These are phyloP conservation scores for Lactarius quietus DNA, from an alignment of 768 basidiomycete genomes.

Conservation along the genomic window DNA sequence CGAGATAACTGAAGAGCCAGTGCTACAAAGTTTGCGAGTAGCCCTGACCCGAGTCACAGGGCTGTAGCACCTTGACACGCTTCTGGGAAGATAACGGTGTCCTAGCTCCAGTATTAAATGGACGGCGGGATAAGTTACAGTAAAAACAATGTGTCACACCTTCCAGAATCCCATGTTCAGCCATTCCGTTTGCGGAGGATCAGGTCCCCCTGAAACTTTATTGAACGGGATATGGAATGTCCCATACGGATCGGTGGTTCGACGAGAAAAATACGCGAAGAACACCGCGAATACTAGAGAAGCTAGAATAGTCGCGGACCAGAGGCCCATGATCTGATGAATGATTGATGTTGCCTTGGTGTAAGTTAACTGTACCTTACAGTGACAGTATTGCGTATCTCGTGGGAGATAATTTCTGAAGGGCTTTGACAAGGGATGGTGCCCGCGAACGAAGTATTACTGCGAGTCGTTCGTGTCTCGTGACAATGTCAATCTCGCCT, in stretches of 20 bases:
- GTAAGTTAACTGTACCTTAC: not conserved
- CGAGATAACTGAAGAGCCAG: constrained; percentile 52
- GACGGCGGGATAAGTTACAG: not conserved
- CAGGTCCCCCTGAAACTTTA: constrained; percentile 35
- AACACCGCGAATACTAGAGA: not conserved
- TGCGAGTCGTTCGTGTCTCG: not conserved
- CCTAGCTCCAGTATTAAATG: constrained; percentile 32
- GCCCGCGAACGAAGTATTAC: not conserved
- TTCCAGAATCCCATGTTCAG: constrained; percentile 71
- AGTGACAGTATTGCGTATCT: not conserved
- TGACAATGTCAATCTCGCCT: not conserved
- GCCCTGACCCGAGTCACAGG: not conserved
- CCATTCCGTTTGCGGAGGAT: constrained; percentile 56
- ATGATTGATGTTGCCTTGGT: not conserved
- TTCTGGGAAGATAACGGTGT: constrained; percentile 48
- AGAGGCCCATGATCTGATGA: not conserved
- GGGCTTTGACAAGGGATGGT: not conserved
- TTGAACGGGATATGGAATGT: constrained; percentile 57
- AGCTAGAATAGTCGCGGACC: constrained; percentile 1
- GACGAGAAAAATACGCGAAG: constrained; percentile 6
- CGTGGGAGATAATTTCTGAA: not conserved
- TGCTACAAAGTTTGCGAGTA: constrained; percentile 30
- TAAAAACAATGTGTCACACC: constrained; percentile 34
- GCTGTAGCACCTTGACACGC: constrained; percentile 52
- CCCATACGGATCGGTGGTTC: constrained; percentile 48